These are phyloP conservation scores for Malus orientalis DNA, from an alignment of 306 rosid genomes.

Conservation along the genomic window DNA sequence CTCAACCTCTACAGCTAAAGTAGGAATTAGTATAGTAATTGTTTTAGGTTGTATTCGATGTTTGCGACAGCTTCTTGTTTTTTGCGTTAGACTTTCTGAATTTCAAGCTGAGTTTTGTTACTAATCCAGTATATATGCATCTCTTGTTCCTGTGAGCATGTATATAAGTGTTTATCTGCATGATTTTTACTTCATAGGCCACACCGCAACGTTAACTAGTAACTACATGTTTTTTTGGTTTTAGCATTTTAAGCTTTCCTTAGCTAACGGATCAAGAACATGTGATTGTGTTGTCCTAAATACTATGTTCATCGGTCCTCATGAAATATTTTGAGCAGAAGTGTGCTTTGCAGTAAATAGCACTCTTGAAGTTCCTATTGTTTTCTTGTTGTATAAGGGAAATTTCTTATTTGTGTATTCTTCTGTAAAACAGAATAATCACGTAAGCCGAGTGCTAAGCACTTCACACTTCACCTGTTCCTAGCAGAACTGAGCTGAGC, in stretches of 20 bases:
- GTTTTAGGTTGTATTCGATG: neutral
- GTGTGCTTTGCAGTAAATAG: neutral
- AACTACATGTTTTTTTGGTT: neutral
- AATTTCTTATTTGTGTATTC: too few species aligned
- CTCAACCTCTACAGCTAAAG: neutral
- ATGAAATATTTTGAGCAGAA: neutral
- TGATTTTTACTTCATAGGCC: neutral
- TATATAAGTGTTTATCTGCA: neutral
- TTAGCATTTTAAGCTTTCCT: too few species aligned
- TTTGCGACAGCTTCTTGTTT: neutral
- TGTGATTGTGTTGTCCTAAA: too few species aligned
- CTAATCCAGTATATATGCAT: neutral
- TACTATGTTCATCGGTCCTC: neutral
- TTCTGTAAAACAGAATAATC: neutral
- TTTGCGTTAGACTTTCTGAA: neutral
- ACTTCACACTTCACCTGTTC: neutral
- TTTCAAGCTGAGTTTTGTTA: neutral
- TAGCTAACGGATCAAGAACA: neutral
- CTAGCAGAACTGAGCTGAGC: neutral
- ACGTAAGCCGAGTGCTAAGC: neutral
- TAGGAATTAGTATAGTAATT: too few species aligned
- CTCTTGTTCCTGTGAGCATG: neutral
- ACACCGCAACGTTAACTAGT: too few species aligned
- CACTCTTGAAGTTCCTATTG: neutral
- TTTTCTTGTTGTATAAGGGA: neutral